Conservation (phyloP, 73 alveolate genomes). For the Paramecium biaurelia region DNA sequence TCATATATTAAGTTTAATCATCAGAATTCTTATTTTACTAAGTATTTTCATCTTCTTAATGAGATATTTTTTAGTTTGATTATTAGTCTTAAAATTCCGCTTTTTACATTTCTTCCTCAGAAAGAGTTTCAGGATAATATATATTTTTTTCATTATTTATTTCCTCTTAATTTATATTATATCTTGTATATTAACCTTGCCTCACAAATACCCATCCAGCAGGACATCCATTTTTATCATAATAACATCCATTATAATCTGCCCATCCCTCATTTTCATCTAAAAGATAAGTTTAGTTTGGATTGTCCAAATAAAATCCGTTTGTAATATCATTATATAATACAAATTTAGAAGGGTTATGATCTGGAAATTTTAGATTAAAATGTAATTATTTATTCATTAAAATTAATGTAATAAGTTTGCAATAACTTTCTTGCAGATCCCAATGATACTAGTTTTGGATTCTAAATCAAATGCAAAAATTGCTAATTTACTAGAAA, state of each 20-base stretch:
- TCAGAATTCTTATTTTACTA: not conserved
- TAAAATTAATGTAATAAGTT: not conserved
- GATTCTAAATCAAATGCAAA: not conserved
- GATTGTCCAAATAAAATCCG: not conserved
- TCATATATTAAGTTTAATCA: not conserved
- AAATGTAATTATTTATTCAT: not conserved
- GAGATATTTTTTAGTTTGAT: not conserved
- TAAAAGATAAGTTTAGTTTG: not conserved
- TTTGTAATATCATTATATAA: not conserved
- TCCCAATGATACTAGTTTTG: not conserved
- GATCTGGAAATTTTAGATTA: not conserved
- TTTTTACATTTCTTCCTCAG: not conserved
- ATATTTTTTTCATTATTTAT: not conserved
- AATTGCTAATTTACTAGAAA: conserved; percentile 2
- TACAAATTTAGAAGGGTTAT: not conserved
- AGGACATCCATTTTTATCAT: conserved; percentile 9
- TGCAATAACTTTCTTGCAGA: not conserved
- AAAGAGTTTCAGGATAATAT: not conserved
- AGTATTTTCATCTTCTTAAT: not conserved
- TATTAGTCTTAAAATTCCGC: not conserved
- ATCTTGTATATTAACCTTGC: not conserved
- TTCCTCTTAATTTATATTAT: not conserved
- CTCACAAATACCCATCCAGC: conserved; percentile 13
- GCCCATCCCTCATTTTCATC: conserved; percentile 28
- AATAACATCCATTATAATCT: conserved; percentile 25